phyloP scores from a whole-genome alignment of 306 rosid genomes.

The Mimosa pudica region DNA sequence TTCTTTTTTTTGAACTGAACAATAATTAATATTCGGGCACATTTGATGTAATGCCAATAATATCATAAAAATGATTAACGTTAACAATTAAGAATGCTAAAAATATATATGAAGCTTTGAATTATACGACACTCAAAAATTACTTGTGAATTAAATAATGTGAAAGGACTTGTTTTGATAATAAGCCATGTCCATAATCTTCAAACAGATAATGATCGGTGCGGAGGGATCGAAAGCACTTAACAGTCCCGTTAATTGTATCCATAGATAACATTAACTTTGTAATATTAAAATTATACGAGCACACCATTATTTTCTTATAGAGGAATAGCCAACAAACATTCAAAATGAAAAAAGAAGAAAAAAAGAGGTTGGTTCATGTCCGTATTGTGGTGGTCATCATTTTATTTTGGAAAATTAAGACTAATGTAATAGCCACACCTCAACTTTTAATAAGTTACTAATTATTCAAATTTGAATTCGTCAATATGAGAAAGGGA shows the following conservation, averaged over 20 bases:
- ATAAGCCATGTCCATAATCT: background rate
- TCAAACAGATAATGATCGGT: background rate
- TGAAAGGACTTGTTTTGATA: background rate
- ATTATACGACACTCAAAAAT: background rate
- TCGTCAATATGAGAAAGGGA: background rate
- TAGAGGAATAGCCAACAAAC: too few species aligned
- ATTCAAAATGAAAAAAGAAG: too few species aligned
- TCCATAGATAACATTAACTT: background rate
- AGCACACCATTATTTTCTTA: background rate
- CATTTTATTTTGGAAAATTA: background rate
- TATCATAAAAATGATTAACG: background rate
- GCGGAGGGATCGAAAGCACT: background rate
- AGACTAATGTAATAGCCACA: background rate
- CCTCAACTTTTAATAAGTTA: background rate
- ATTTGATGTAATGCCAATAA: background rate
- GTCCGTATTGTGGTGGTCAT: background rate
- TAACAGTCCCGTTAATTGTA: background rate
- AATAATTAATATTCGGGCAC: too few species aligned
- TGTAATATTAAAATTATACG: too few species aligned
- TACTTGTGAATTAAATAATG: background rate
- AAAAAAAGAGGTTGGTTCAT: background rate
- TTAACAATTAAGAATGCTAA: background rate
- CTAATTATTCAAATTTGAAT: background rate
- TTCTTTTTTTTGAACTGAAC: too few species aligned
- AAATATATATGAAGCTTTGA: background rate